A percentile compares a stretch with the other conserved stretches of the same genome.
These are phyloP conservation scores for Thraustochytrium striatum DNA, from an alignment of 352 stramenopile species.

Conservation along the genomic window DNA sequence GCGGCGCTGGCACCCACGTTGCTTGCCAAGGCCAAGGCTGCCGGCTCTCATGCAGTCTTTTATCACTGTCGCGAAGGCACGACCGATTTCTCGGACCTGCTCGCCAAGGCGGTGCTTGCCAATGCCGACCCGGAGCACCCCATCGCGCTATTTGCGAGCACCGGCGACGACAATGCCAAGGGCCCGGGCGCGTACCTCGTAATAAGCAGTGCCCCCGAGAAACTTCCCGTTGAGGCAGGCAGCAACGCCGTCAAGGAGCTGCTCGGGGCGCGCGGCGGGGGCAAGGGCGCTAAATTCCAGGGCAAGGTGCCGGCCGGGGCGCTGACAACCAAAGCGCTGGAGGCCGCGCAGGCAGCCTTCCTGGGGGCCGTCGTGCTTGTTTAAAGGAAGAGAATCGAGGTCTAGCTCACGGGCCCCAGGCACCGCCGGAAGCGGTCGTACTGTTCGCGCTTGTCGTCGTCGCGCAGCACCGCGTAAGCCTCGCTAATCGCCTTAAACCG, in stretches of 20 bases:
- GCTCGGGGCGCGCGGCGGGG: conserved; percentile 69
- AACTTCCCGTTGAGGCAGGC: no score
- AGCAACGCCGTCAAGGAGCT: conserved; percentile 61
- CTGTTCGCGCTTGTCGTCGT: conserved; percentile 11
- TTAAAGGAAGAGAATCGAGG: background rate
- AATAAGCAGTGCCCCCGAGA: no score
- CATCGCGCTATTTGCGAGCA: conserved; percentile 59
- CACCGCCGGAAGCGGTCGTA: conserved; percentile 29
- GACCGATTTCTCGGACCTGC: conserved; percentile 66
- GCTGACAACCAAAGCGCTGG: conserved; percentile 11
- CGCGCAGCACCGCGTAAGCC: conserved; percentile 24
- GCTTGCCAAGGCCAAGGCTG: conserved; percentile 21
- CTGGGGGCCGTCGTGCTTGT: background rate
- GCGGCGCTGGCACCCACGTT: conserved; percentile 60
- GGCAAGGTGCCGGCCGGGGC: conserved; percentile 59
- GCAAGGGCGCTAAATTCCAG: conserved; percentile 70
- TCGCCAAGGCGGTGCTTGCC: conserved; percentile 60
- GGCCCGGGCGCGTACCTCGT: conserved; percentile 62
- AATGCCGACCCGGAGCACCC: conserved; percentile 56
- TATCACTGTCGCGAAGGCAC: conserved; percentile 65
- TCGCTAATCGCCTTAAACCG: conserved; percentile 3
- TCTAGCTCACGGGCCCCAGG: no score
- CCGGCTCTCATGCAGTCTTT: conserved; percentile 57
- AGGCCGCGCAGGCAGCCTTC: background rate
- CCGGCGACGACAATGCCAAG: conserved; percentile 55